Evolutionary conservation across 305 asterid species (phyloP).

Genomic region (Fraxinus baroniana): DNA sequence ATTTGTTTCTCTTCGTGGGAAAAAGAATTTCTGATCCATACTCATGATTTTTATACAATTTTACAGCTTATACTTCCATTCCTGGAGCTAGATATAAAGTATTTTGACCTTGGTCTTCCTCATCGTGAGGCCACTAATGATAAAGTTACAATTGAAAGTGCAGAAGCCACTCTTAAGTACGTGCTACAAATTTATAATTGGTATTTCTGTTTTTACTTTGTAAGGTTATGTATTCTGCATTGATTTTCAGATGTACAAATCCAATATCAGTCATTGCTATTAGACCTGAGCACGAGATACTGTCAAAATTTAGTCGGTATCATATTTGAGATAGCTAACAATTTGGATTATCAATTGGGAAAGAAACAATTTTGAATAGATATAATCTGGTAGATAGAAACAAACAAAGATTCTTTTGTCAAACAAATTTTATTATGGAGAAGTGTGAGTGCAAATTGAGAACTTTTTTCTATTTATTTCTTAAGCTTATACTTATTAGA

Average conservation of each 20-base stretch:
- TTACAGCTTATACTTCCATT: constrained; percentile 86
- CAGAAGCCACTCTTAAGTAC: constrained; percentile 95
- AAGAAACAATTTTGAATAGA: not conserved
- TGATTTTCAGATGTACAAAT: not conserved
- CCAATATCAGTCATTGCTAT: not conserved
- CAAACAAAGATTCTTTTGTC: not conserved
- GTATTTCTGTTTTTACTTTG: constrained; percentile 2
- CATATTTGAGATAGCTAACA: not conserved
- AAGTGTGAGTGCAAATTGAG: not conserved
- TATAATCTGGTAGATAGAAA: not conserved
- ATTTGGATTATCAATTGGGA: not conserved
- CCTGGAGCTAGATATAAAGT: constrained; percentile 89
- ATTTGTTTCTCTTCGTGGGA: not conserved
- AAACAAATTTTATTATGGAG: not conserved
- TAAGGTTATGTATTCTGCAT: not conserved
- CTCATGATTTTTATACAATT: constrained; percentile 17
- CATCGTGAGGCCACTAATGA: constrained; percentile 91
- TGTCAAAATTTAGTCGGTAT: not conserved
- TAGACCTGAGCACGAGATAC: not conserved
- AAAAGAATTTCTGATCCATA: not conserved
- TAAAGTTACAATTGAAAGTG: constrained; percentile 93
- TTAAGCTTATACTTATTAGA: not conserved
- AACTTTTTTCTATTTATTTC: not conserved
- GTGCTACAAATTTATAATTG: constrained; percentile 17
- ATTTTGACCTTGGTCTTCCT: constrained; percentile 92